Base-by-base conservation (phyloP, 345 rosid genomes). In the Erucastrum elatum region DNA sequence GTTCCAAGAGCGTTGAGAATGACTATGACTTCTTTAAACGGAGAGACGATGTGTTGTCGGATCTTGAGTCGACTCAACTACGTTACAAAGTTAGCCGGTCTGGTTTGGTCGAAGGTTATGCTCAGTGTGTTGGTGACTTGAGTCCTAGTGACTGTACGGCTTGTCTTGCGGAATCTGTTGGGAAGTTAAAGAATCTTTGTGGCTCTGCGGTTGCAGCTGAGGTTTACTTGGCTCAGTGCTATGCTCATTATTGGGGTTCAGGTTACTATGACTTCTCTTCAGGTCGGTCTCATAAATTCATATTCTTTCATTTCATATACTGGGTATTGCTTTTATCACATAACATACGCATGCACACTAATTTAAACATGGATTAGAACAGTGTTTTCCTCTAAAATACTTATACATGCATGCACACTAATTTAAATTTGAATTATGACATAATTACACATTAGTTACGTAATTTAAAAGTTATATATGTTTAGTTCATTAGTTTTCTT, bases 181-280 rank as follows among this genome's bases (percentile, higher is more conserved):
- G 82, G 21, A 81, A 86, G 72, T 46, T 89, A 73, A 94, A 89
- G 87, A 87, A 65, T 64, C 74, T 87, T 25, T 92, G 97, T 39
- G 98, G 96, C 59, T 87, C 97, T 0, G 94, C 98, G 15, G 92
- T 89, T 0, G 93, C 98, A 0, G 95, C 89, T 2, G 97, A 90
- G 55, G 92, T 92, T 60, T 94, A 81, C 87, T 83, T 88, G 78
- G 92, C 85, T 26, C 94, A 92, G 84, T 94, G 98, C 53, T 92
- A 87, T 75, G 95, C 91, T 59, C 87, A 87, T 5, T 94, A 92
- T 81, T 94, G 97, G 97, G 93, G 91, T 2, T 88, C 59, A 15
- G 59, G 59, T 53, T 53, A 53, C 59, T 53, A 53, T 16, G 59
- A 53, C 59, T 15, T 53, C 77, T 66, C 89, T 27, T 70, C 96